These are phyloP conservation scores for Chamaecrista fasciculata DNA, from an alignment of 306 rosid genomes.

Conservation along the genomic window DNA sequence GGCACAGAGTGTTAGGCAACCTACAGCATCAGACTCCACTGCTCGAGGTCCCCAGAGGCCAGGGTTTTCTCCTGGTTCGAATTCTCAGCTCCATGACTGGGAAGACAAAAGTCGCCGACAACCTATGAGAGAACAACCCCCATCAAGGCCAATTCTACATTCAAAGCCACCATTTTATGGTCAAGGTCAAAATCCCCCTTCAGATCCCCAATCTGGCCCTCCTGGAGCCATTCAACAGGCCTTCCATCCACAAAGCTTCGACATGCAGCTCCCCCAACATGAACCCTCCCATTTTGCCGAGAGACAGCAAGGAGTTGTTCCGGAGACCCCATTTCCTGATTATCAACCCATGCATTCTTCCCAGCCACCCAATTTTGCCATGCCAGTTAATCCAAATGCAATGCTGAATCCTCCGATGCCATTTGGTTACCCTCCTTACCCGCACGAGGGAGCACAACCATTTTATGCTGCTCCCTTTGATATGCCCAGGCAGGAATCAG, in stretches of 20 bases:
- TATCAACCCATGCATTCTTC: slow-evolving; percentile 68
- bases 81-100: slow-evolving; percentile 70
- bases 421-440: slow-evolving; percentile 67
- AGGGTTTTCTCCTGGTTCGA: slow-evolving; percentile 74
- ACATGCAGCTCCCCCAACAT: slow-evolving; percentile 63
- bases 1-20: slow-evolving; percentile 71
- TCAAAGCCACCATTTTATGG: slow-evolving; percentile 65
- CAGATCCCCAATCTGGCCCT: slow-evolving; percentile 51
- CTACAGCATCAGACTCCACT: slow-evolving; percentile 71
- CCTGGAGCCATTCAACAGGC: slow-evolving; percentile 41
- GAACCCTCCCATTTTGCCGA: slow-evolving; percentile 64
- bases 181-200: slow-evolving; percentile 54
- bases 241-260: slow-evolving; percentile 69
- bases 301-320: slow-evolving; percentile 63
- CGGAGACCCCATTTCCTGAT: slow-evolving; percentile 59
- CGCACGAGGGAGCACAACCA: slow-evolving; percentile 69
- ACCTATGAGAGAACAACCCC: slow-evolving; percentile 66
- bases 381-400: slow-evolving; percentile 65
- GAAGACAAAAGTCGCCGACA: slow-evolving; percentile 79
- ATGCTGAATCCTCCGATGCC: slow-evolving; percentile 67
- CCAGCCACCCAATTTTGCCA: slow-evolving; percentile 53
- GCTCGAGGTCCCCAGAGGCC: slow-evolving; percentile 70
- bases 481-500: slow-evolving; percentile 66
- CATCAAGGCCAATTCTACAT: slow-evolving; percentile 61
- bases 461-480: slow-evolving; percentile 74